phyloP scores from a whole-genome alignment of 2,329 filamentous ascomycete genomes.

The Alternaria gaisen region DNA sequence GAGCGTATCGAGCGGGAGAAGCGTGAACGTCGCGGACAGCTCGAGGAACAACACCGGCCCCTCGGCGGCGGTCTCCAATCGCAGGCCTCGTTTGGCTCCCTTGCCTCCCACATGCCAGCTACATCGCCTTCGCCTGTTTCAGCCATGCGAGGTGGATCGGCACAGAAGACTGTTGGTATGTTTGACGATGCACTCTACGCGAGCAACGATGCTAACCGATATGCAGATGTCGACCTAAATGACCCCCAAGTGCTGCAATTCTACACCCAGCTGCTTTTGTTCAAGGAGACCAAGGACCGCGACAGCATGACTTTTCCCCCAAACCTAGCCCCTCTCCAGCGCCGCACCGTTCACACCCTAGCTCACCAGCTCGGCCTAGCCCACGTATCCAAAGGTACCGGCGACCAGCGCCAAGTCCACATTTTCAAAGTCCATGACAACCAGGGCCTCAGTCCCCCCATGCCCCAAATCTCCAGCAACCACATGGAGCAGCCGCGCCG shows the following conservation, averaged over 20 bases:
- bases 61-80: constrained; percentile 76
- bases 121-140: constrained; percentile 75
- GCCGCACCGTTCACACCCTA: constrained; percentile 90
- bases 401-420: constrained; percentile 88
- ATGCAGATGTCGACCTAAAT: constrained; percentile 83
- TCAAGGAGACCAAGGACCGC: constrained; percentile 79
- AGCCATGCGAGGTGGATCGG: constrained; percentile 56
- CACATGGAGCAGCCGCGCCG: constrained; percentile 82
- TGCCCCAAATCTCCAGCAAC: constrained; percentile 68
- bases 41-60: constrained; percentile 94
- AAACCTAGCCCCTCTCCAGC: constrained; percentile 80
- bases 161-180: constrained; percentile 55
- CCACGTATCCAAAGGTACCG: constrained; percentile 88
- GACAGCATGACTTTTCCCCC: constrained; percentile 87
- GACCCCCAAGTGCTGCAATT: constrained; percentile 86
- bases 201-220: constrained; percentile 24
- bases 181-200: neutral
- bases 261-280: constrained; percentile 89
- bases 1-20: constrained; percentile 98
- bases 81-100: constrained; percentile 85
- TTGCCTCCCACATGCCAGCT: constrained; percentile 70
- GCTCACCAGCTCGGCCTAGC: constrained; percentile 94
- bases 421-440: constrained; percentile 76
- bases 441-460: constrained; percentile 67
- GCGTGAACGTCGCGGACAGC: constrained; percentile 90